Percentiles rank a stretch among this genome's conserved stretches.
These are phyloP conservation scores for Xerocomus cyaneibrunnescens DNA, from an alignment of 1,284 basidiomycete species.

Conservation along the genomic window DNA sequence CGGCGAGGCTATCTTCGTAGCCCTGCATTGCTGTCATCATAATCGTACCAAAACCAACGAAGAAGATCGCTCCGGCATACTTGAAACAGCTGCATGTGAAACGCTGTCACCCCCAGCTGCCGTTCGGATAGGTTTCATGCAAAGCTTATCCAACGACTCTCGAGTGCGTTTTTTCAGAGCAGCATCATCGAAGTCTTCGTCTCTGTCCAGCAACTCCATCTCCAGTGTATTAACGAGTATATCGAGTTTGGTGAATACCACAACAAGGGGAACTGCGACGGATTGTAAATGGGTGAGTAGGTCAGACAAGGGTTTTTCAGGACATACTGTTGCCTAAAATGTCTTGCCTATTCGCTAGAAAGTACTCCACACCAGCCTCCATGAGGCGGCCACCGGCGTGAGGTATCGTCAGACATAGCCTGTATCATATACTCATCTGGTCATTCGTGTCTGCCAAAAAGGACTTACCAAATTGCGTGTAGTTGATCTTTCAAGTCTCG, in stretches of 20 bases:
- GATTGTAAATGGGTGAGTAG: not conserved
- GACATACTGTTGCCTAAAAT: slow-evolving; percentile 18
- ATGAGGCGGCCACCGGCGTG: slow-evolving; percentile 16
- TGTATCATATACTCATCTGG: not conserved
- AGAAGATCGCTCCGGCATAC: not conserved
- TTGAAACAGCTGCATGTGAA: slow-evolving; percentile 7
- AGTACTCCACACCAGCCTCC: slow-evolving; percentile 12
- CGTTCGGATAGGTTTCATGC: not conserved
- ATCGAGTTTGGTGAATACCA: slow-evolving; percentile 2
- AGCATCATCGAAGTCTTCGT: not conserved
- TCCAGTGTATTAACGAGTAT: slow-evolving; percentile 2
- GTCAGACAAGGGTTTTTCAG: too few species aligned
- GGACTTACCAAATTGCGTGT: slow-evolving; percentile 18
- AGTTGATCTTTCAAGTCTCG: slow-evolving; percentile 9
- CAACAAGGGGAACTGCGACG: slow-evolving; percentile 4
- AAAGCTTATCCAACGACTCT: slow-evolving; percentile 9
- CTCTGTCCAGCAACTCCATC: not conserved
- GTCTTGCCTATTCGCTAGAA: slow-evolving; percentile 9
- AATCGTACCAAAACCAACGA: too few species aligned
- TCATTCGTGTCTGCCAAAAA: too few species aligned
- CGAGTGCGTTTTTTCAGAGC: too few species aligned
- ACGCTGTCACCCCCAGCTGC: slow-evolving; percentile 4
- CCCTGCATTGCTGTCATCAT: too few species aligned
- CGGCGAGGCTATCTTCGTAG: not conserved
- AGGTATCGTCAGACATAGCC: slow-evolving; percentile 18